phyloP scores from a whole-genome alignment of 2,329 filamentous ascomycete genomes.

The Aspergillus sp. region DNA sequence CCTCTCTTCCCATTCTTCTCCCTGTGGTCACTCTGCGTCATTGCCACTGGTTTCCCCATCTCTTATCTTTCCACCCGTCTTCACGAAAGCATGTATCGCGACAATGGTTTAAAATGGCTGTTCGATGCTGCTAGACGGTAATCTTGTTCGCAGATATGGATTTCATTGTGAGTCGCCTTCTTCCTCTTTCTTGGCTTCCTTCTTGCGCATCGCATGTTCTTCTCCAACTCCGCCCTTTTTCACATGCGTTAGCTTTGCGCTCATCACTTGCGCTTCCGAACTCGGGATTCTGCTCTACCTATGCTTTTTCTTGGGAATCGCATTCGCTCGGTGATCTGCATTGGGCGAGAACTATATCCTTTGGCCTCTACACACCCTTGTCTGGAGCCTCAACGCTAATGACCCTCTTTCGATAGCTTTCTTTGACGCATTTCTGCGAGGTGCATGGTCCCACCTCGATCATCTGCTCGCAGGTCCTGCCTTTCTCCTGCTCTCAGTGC shows the following conservation, averaged over 20 bases:
- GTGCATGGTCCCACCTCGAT: constrained; percentile 59
- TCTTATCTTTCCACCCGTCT: constrained; percentile 1
- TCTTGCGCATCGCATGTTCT: constrained; percentile 2
- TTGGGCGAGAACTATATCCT: too few relatives aligned
- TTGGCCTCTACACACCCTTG: too few relatives aligned
- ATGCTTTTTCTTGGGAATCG: too few relatives aligned
- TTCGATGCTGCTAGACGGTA: constrained; percentile 20
- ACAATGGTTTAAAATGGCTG: constrained; percentile 26
- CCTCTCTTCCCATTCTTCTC: background rate
- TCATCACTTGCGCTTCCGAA: background rate
- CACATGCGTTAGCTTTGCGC: background rate
- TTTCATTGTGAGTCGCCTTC: constrained; percentile 37
- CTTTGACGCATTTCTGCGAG: constrained; percentile 60
- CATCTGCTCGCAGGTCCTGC: constrained; percentile 56
- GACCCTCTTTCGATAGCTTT: constrained; percentile 41
- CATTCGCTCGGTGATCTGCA: too few relatives aligned
- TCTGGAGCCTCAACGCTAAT: constrained; percentile 1
- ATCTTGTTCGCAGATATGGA: constrained; percentile 32
- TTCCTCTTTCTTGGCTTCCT: constrained; percentile 3
- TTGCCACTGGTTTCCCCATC: constrained; percentile 12
- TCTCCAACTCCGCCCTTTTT: background rate
- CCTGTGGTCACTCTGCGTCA: constrained; percentile 6
- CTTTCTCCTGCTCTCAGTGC: constrained; percentile 51
- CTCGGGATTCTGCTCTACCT: too few relatives aligned
- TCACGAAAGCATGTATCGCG: constrained; percentile 28